These are phyloP conservation scores for Brassica juncea DNA, from an alignment of 345 rosid genomes.

Conservation along the genomic window DNA sequence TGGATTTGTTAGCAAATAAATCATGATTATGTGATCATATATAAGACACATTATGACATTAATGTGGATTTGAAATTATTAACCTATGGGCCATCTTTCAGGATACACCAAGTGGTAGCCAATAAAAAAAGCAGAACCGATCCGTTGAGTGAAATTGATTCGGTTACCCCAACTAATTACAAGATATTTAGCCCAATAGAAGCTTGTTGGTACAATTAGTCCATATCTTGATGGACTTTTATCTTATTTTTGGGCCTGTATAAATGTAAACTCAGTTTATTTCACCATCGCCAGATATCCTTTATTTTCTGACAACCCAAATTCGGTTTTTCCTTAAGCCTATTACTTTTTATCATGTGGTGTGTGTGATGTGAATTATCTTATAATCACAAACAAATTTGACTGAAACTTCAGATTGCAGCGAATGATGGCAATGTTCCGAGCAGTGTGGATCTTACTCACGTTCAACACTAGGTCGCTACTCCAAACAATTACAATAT, in stretches of 20 bases:
- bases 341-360: no score
- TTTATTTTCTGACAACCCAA: background rate
- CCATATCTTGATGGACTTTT: background rate
- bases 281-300: background rate
- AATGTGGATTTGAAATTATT: no score
- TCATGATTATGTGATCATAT: no score
- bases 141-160: background rate
- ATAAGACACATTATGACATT: no score
- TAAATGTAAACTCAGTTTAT: background rate
- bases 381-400: no score
- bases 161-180: background rate
- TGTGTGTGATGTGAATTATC: no score
- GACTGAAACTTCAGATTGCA: background rate
- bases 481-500: background rate
- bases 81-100: background rate
- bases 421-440: background rate
- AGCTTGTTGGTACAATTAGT: background rate
- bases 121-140: background rate
- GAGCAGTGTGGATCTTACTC: background rate
- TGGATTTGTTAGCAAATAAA: background rate
- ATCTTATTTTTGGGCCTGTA: background rate
- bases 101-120: background rate
- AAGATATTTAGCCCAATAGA: background rate
- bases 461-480: background rate
- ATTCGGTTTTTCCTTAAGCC: background rate